Evolutionary conservation across 768 basidiomycete species (phyloP).

Genomic region (Pleurotus salmoneostramineus): DNA sequence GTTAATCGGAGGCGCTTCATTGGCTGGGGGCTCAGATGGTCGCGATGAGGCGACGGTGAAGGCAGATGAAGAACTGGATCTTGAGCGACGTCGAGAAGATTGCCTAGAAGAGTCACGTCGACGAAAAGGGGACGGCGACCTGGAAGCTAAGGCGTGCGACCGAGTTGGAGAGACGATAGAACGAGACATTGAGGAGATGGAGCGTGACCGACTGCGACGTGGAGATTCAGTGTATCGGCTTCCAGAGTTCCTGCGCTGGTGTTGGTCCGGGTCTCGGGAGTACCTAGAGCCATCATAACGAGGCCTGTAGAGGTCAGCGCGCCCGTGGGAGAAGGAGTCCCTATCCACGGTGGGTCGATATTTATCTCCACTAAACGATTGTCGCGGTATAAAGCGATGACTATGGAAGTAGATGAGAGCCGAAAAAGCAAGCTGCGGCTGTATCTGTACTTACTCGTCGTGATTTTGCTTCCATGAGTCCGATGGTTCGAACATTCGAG

Average conservation of each 20-base stretch:
- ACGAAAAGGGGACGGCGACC: slow-evolving; percentile 18
- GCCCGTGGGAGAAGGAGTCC: slow-evolving; percentile 31
- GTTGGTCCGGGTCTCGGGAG: slow-evolving; percentile 12
- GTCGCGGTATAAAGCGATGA: slow-evolving; percentile 10
- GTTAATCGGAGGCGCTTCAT: slow-evolving; percentile 5
- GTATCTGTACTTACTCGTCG: slow-evolving; percentile 24
- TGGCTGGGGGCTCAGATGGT: slow-evolving; percentile 15
- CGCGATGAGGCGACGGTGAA: slow-evolving; percentile 56
- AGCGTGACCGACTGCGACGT: slow-evolving; percentile 14
- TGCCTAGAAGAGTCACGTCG: slow-evolving; percentile 12
- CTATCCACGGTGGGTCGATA: slow-evolving; percentile 46
- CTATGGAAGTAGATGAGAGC: neutral
- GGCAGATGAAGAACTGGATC: slow-evolving; percentile 42
- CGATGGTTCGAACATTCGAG: slow-evolving; percentile 70
- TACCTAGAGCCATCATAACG: slow-evolving; percentile 31
- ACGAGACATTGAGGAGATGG: slow-evolving; percentile 15
- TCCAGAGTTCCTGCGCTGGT: slow-evolving; percentile 21
- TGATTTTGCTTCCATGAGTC: slow-evolving; percentile 66
- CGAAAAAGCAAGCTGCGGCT: neutral
- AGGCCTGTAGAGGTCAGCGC: slow-evolving; percentile 50
- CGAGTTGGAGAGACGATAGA: slow-evolving; percentile 22
- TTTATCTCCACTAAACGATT: slow-evolving; percentile 34
- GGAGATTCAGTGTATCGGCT: slow-evolving; percentile 18
- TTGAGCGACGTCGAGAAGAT: slow-evolving; percentile 16
- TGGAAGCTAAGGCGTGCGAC: slow-evolving; percentile 24